Conservation (phyloP, 2,329 filamentous ascomycete species). For the Colletotrichum siamense region DNA sequence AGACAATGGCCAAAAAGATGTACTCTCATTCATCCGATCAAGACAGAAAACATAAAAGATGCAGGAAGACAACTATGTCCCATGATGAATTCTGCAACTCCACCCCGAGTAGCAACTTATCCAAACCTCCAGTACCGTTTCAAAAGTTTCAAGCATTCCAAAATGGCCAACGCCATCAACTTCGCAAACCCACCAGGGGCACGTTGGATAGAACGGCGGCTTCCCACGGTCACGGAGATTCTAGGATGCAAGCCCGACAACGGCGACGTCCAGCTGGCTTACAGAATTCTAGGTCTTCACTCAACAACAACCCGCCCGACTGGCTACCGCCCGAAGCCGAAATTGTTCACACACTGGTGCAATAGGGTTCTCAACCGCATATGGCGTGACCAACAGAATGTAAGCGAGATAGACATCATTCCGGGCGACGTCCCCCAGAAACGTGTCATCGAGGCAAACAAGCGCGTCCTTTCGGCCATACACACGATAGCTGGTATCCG, state of each 20-base stretch:
- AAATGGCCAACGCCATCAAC: background rate
- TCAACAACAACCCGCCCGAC: background rate
- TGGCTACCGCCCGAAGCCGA: background rate
- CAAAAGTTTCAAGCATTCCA: background rate
- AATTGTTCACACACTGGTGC: background rate
- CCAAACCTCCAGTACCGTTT: accelerated
- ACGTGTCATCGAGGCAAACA: constrained; percentile 4
- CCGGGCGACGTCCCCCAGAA: background rate
- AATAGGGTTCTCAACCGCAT: background rate
- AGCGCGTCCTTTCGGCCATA: background rate
- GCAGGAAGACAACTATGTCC: background rate
- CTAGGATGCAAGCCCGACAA: background rate
- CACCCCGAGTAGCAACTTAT: background rate
- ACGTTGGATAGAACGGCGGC: background rate
- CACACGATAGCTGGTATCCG: background rate
- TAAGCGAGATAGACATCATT: accelerated
- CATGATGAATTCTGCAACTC: background rate
- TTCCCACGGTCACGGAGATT: background rate
- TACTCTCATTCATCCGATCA: background rate
- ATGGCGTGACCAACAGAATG: background rate
- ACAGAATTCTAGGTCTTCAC: background rate
- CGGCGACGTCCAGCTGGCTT: background rate
- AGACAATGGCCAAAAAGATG: background rate
- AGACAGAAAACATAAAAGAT: background rate
- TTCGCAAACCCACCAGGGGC: background rate